Evolutionary conservation across 768 basidiomycete genomes (phyloP).

Genomic region (Hericium rajendrae): DNA sequence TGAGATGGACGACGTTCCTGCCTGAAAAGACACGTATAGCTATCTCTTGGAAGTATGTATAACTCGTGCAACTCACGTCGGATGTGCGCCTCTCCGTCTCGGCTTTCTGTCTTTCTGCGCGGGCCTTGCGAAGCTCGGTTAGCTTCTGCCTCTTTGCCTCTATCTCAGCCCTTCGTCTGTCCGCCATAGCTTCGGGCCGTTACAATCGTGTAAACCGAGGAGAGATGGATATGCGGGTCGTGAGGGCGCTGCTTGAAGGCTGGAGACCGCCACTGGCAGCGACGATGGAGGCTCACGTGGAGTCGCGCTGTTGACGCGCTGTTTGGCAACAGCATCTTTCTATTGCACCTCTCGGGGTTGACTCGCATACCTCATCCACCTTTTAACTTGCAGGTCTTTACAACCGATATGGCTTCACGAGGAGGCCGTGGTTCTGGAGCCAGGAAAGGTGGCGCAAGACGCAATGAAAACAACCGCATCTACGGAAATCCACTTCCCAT

Average conservation of each 20-base stretch:
- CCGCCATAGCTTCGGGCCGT: constrained; percentile 32
- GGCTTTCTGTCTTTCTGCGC: constrained; percentile 57
- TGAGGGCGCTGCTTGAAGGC: background rate
- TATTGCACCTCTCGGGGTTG: background rate
- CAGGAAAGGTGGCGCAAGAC: constrained; percentile 43
- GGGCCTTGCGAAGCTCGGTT: constrained; percentile 70
- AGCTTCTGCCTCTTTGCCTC: constrained; percentile 86
- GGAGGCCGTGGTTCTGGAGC: background rate
- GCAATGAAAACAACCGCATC: constrained; percentile 55
- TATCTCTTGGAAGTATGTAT: background rate
- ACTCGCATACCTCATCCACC: background rate
- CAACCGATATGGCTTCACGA: background rate
- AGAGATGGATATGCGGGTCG: background rate
- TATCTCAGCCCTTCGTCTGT: constrained; percentile 75
- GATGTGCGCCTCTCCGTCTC: constrained; percentile 35
- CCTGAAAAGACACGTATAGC: constrained; percentile 16
- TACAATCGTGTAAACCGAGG: background rate
- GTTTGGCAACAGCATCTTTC: constrained; percentile 7
- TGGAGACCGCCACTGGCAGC: background rate
- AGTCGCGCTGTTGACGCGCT: constrained; percentile 13
- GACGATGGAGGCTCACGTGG: background rate
- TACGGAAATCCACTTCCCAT: constrained; percentile 67
- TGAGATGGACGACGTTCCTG: constrained; percentile 29
- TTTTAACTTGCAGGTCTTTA: background rate
- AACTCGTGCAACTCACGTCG: constrained; percentile 34